phyloP scores from a whole-genome alignment of 2,329 filamentous ascomycete species.

The Canariomyces notabilis region DNA sequence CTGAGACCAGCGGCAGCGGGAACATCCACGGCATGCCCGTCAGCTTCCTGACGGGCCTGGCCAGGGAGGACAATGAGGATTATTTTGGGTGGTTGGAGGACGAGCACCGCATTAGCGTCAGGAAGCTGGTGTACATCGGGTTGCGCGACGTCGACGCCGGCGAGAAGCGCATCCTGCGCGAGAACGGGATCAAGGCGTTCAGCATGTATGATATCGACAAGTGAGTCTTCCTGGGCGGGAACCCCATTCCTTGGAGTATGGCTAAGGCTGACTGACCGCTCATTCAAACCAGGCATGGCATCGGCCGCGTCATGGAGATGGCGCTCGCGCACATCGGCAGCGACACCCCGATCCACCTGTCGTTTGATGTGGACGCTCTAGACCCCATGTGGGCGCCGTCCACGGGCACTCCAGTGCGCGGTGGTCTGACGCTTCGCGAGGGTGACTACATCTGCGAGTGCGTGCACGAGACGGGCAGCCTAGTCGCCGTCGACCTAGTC shows the following conservation, averaged over 20 bases:
- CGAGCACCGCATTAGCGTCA: slow-evolving; percentile 62
- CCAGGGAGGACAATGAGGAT: slow-evolving; percentile 67
- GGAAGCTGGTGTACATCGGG: slow-evolving; percentile 95
- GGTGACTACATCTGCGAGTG: slow-evolving; percentile 95
- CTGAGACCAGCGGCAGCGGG: slow-evolving; percentile 80
- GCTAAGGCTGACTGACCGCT: not conserved
- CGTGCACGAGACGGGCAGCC: slow-evolving; percentile 72
- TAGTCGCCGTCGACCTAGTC: slow-evolving; percentile 76
- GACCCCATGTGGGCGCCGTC: slow-evolving; percentile 95
- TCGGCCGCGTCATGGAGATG: slow-evolving; percentile 96
- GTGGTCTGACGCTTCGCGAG: slow-evolving; percentile 87
- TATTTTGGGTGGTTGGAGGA: slow-evolving; percentile 86
- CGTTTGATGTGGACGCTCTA: slow-evolving; percentile 93
- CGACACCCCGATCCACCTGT: slow-evolving; percentile 94
- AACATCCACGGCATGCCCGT: slow-evolving; percentile 99
- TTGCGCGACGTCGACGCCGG: slow-evolving; percentile 86
- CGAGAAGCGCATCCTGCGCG: slow-evolving; percentile 86
- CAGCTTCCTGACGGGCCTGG: slow-evolving; percentile 81
- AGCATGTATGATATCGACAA: slow-evolving; percentile 97
- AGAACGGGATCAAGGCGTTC: slow-evolving; percentile 90
- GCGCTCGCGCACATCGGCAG: slow-evolving; percentile 91
- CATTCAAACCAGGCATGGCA: slow-evolving; percentile 63
- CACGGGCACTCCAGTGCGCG: slow-evolving; percentile 90
- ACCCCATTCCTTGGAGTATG: not conserved
- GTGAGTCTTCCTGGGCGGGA: slow-evolving; percentile 45